These are phyloP conservation scores for Clonostachys chloroleuca DNA, from an alignment of 2,329 filamentous ascomycete species.

Conservation along the genomic window DNA sequence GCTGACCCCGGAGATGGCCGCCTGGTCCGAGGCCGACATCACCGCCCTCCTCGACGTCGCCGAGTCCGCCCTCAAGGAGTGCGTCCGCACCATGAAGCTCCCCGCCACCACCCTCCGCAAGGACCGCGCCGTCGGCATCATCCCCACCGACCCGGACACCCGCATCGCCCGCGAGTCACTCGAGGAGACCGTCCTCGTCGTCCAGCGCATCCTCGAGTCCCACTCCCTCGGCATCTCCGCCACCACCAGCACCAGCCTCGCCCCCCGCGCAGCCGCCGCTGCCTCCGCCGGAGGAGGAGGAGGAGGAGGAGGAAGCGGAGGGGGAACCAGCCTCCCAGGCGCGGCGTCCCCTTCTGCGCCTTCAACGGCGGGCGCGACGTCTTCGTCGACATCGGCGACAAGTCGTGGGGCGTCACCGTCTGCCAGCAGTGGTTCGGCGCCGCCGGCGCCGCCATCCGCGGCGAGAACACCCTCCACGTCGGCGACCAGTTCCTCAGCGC, in stretches of 20 bases:
- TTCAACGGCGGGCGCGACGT: conserved; percentile 98
- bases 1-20: conserved; percentile 73
- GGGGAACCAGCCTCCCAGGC: conserved; percentile 9
- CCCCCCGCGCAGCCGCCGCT: conserved; percentile 19
- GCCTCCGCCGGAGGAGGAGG: conserved; percentile 11
- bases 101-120: conserved; percentile 81
- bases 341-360: conserved; percentile 79
- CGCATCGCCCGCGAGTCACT: conserved; percentile 83
- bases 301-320: too few relatives aligned
- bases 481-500: conserved; percentile 96
- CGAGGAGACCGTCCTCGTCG: conserved; percentile 92
- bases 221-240: conserved; percentile 30
- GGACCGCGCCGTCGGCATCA: conserved; percentile 78
- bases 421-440: conserved; percentile 85
- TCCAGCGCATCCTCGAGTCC: conserved; percentile 90
- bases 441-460: conserved; percentile 46
- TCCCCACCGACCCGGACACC: conserved; percentile 53
- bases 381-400: conserved; percentile 98
- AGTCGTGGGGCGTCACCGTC: conserved; percentile 89
- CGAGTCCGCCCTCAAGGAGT: conserved; percentile 78
- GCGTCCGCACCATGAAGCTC: conserved; percentile 73
- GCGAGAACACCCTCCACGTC: conserved; percentile 82
- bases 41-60: conserved; percentile 80
- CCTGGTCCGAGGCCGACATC: conserved; percentile 76
- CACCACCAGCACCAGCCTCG: conserved; percentile 42